phyloP scores from a whole-genome alignment of 108 stramenopile genomes.

The Cylindrotheca fusiformis region DNA sequence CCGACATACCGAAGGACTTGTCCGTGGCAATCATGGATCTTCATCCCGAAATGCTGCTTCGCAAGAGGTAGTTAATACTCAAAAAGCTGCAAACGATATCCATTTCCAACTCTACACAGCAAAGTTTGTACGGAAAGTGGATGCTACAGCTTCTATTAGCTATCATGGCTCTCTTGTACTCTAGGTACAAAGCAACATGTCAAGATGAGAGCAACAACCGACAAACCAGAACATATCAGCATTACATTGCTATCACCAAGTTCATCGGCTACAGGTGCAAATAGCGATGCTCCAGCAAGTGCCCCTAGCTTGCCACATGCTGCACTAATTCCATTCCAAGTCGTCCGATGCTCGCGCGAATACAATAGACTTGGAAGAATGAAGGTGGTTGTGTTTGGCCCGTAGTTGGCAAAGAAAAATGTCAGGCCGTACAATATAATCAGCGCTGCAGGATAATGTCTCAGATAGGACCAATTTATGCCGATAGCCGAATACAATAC shows the following conservation, averaged over 20 bases:
- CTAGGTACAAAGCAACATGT: conserved; percentile 48
- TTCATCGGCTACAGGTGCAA: conserved; percentile 62
- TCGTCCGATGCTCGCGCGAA: conserved; percentile 62
- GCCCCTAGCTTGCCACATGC: conserved; percentile 84
- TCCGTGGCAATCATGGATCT: conserved; percentile 47
- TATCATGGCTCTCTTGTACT: conserved; percentile 6
- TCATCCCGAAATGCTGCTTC: conserved; percentile 25
- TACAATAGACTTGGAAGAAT: conserved; percentile 73
- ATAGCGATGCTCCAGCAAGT: conserved; percentile 64
- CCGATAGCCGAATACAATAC: conserved; percentile 74
- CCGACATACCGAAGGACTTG: conserved; percentile 34
- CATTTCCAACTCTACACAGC: no score
- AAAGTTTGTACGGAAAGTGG: no score
- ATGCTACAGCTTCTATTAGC: no score
- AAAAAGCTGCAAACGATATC: no score
- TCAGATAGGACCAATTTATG: conserved; percentile 46
- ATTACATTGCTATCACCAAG: conserved; percentile 66
- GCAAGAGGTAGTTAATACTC: no score
- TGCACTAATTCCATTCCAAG: conserved; percentile 85
- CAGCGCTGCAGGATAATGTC: conserved; percentile 41
- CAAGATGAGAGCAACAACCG: conserved; percentile 53
- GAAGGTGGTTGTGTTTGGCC: conserved; percentile 83
- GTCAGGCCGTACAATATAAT: conserved; percentile 69
- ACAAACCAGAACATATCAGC: conserved; percentile 64
- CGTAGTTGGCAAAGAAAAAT: conserved; percentile 89